Conservation (phyloP, 2,329 filamentous ascomycete species). For the Pseudophaeomoniella oleicola region DNA sequence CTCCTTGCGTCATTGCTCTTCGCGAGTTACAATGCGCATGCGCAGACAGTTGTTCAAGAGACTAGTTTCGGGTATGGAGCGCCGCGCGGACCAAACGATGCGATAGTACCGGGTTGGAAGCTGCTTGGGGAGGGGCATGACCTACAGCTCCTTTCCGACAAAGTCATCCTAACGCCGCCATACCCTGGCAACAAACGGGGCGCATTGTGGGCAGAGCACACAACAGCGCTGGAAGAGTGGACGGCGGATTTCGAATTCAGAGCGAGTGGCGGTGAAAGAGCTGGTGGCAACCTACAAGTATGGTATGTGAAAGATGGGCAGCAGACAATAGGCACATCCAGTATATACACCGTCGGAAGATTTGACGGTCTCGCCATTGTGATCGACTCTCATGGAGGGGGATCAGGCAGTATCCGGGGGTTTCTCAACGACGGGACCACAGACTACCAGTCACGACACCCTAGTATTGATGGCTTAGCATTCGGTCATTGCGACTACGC, state of each 20-base stretch:
- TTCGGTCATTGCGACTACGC: slow-evolving; percentile 86
- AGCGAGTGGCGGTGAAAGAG: slow-evolving; percentile 69
- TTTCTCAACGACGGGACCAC: slow-evolving; percentile 85
- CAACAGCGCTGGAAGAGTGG: slow-evolving; percentile 48
- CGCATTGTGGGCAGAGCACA: slow-evolving; percentile 61
- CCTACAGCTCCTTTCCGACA: slow-evolving; percentile 63
- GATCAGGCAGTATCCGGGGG: slow-evolving; percentile 66
- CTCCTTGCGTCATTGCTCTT: neutral
- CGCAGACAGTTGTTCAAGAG: slow-evolving; percentile 10
- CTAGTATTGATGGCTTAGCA: slow-evolving; percentile 67
- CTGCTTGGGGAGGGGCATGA: slow-evolving; percentile 39
- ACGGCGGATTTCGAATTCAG: slow-evolving; percentile 75
- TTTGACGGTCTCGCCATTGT: slow-evolving; percentile 88
- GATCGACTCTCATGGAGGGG: slow-evolving; percentile 67
- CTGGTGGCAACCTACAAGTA: slow-evolving; percentile 78
- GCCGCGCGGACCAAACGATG: slow-evolving; percentile 38
- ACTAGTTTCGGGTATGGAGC: slow-evolving; percentile 12
- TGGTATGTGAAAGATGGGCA: slow-evolving; percentile 70
- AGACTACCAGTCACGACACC: slow-evolving; percentile 57
- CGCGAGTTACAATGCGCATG: slow-evolving; percentile 3
- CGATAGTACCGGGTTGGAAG: slow-evolving; percentile 40
- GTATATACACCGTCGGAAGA: slow-evolving; percentile 67
- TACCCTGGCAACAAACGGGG: slow-evolving; percentile 74
- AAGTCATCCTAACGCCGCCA: slow-evolving; percentile 79
- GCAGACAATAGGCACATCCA: slow-evolving; percentile 51